A percentile compares a stretch with the other conserved stretches of the same genome.
These are phyloP conservation scores for Echites panduratus DNA, from an alignment of 257 asterid species.

Conservation along the genomic window DNA sequence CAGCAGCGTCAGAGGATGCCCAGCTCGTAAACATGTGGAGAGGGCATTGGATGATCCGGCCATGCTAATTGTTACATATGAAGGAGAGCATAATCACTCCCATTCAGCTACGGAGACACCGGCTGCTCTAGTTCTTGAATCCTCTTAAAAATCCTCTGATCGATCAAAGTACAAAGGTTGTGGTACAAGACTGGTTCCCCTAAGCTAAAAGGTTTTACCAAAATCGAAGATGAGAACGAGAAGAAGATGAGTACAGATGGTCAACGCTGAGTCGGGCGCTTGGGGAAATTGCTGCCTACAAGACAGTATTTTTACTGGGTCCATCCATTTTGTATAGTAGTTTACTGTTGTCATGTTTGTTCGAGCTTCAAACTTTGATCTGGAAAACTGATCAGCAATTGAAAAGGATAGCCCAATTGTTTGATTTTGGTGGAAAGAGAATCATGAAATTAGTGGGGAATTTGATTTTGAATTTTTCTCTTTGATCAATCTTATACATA, in stretches of 20 bases:
- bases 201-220: background rate
- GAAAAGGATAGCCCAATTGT: constrained; percentile 22
- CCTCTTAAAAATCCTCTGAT: constrained; percentile 16
- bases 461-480: constrained; percentile 7
- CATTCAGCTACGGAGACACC: constrained; percentile 28
- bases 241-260: background rate
- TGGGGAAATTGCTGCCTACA: background rate
- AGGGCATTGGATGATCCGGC: constrained; percentile 79
- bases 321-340: background rate
- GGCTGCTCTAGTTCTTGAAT: constrained; percentile 25
- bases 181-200: background rate
- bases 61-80: constrained; percentile 77
- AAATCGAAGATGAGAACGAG: background rate
- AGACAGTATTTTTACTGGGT: background rate
- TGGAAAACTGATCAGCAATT: background rate
- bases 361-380: constrained; percentile 17
- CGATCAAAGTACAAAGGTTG: background rate
- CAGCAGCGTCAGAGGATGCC: constrained; percentile 84
- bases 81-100: constrained; percentile 76
- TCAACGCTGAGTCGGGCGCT: constrained; percentile 14
- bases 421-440: constrained; percentile 55
- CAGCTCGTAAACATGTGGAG: constrained; percentile 91
- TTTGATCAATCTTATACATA: too few species aligned
- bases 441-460: constrained; percentile 36
- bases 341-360: background rate